phyloP scores from a whole-genome alignment of 441 rosid genomes.

The Biscutella laevigata region DNA sequence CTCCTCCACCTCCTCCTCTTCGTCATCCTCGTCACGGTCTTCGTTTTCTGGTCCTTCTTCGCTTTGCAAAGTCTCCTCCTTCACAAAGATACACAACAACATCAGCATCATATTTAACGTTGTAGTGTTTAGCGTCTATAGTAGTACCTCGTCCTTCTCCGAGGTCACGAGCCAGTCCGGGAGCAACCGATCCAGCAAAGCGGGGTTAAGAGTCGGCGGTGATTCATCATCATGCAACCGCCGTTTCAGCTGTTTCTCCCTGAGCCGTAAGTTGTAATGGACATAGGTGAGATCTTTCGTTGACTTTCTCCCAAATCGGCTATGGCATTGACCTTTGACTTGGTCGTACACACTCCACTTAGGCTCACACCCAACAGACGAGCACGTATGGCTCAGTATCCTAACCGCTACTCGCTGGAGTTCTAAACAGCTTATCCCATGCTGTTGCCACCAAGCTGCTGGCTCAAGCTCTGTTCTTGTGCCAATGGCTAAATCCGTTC shows the following conservation, averaged over 20 bases:
- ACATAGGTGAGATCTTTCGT: conserved; percentile 51
- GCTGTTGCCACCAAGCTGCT: conserved; percentile 71
- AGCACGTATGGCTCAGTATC: conserved; percentile 80
- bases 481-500: conserved; percentile 69
- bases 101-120: background rate
- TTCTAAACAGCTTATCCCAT: conserved; percentile 59
- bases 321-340: conserved; percentile 44
- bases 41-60: conserved; percentile 29
- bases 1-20: conserved; percentile 22
- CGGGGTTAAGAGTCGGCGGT: conserved; percentile 35
- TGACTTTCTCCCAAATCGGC: conserved; percentile 41
- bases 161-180: conserved; percentile 53
- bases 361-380: conserved; percentile 69
- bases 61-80: conserved; percentile 38
- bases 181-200: conserved; percentile 40
- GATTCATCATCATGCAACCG: conserved; percentile 27
- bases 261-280: conserved; percentile 60
- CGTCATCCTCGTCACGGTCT: conserved; percentile 29
- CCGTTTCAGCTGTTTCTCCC: conserved; percentile 40
- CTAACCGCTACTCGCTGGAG: conserved; percentile 72
- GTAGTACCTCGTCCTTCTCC: conserved; percentile 62
- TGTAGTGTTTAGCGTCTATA: background rate
- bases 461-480: conserved; percentile 76
- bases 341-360: conserved; percentile 61
- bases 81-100: background rate